Evolutionary conservation across 257 asterid species (phyloP).

Genomic region (Cynanchum wilfordii): DNA sequence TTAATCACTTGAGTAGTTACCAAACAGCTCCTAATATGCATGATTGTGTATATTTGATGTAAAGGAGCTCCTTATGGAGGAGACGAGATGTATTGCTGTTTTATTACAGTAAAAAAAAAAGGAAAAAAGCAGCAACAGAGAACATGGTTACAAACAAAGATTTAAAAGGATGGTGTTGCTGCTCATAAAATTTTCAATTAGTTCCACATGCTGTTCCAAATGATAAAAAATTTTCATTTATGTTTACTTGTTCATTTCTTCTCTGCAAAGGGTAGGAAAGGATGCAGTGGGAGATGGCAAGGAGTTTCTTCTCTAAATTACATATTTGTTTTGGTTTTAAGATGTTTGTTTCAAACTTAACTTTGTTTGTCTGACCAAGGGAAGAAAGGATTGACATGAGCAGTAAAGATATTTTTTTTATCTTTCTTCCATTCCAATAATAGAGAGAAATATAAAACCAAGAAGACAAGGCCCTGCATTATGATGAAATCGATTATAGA

Average conservation of each 20-base stretch:
- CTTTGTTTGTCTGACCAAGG: not conserved
- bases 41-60: too few species aligned
- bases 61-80: too few species aligned
- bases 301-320: not conserved
- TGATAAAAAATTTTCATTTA: too few species aligned
- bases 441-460: not conserved
- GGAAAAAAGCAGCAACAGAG: too few species aligned
- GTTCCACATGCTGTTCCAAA: not conserved
- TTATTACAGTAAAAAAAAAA: not conserved
- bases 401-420: not conserved
- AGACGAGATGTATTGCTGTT: not conserved
- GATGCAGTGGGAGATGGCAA: not conserved
- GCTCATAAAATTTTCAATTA: not conserved
- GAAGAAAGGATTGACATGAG: not conserved
- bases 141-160: not conserved
- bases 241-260: too few species aligned
- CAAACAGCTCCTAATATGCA: too few species aligned
- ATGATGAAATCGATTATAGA: not conserved
- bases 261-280: not conserved
- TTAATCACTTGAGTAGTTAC: too few species aligned
- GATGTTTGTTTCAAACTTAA: not conserved
- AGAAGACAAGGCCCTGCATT: not conserved
- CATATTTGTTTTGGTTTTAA: not conserved
- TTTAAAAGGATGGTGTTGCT: not conserved
- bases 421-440: not conserved